phyloP scores from a whole-genome alignment of 2,329 filamentous ascomycete species.

The Curvularia spicifera region DNA sequence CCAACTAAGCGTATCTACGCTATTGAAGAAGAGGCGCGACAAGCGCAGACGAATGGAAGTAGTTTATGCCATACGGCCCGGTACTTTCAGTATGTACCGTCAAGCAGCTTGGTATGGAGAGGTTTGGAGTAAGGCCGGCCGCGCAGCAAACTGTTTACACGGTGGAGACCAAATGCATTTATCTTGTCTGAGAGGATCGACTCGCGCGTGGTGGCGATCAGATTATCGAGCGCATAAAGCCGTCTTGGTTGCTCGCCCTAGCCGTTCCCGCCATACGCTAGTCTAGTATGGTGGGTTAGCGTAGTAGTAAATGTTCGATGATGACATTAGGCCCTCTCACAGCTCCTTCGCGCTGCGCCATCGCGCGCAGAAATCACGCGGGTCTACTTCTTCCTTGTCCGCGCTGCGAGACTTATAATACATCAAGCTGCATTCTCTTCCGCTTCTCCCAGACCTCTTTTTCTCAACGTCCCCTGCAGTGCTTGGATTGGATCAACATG shows the following conservation, averaged over 20 bases:
- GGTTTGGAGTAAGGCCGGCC: no score
- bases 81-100: no score
- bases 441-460: neutral
- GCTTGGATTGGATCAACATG: slow-evolving; percentile 11
- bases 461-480: neutral
- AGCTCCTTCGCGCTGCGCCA: neutral
- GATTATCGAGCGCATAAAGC: no score
- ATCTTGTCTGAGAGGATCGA: no score
- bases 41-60: no score
- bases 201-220: no score
- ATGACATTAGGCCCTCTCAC: neutral
- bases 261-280: neutral
- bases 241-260: neutral
- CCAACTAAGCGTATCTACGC: no score
- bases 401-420: neutral
- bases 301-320: neutral
- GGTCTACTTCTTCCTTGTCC: neutral
- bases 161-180: no score
- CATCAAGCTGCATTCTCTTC: neutral
- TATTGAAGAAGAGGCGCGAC: no score
- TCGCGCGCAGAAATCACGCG: neutral
- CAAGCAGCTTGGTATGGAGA: no score
- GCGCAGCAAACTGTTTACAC: no score
- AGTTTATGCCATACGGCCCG: no score
- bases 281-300: neutral